Percentiles rank a stretch among this genome's conserved stretches.
These are phyloP conservation scores for Chaetoceros tenuissimus DNA, from an alignment of 108 stramenopile species.

Conservation along the genomic window DNA sequence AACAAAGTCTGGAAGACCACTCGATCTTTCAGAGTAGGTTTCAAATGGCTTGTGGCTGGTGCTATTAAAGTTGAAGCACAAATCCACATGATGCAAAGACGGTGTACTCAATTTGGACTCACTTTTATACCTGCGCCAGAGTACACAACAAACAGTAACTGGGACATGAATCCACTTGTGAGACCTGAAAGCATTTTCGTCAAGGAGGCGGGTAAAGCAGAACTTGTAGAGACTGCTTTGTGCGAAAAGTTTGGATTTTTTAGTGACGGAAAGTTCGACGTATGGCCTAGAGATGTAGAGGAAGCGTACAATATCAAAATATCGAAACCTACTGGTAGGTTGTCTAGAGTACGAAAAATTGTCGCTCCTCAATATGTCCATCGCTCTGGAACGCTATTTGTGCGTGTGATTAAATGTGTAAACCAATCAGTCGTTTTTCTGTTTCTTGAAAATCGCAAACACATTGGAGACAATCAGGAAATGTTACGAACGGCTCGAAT, in stretches of 20 bases:
- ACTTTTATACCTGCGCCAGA: conserved; percentile 57
- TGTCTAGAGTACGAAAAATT: neutral
- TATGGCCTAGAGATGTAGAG: neutral
- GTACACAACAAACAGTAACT: conserved; percentile 38
- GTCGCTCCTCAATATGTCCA: neutral
- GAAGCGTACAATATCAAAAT: neutral
- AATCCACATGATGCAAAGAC: conserved; percentile 64
- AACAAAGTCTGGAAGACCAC: conserved; percentile 62
- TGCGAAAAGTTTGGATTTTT: neutral
- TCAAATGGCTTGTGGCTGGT: conserved; percentile 86
- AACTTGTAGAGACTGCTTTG: neutral
- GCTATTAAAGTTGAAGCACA: conserved; percentile 74
- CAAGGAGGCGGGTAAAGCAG: neutral
- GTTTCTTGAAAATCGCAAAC: neutral
- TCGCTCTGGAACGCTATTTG: conserved; percentile 57
- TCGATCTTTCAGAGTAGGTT: conserved; percentile 69
- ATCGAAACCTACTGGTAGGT: neutral
- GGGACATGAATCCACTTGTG: conserved; percentile 60
- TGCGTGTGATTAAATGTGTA: conserved; percentile 35
- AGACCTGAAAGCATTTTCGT: neutral
- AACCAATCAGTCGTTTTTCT: conserved; percentile 18
- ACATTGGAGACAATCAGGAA: neutral
- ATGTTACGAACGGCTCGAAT: too few relatives aligned
- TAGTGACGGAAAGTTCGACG: neutral
- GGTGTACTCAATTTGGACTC: conserved; percentile 73